Conservation (phyloP, 192 early-diverging fungal species). For the Spinellus fusiger region DNA sequence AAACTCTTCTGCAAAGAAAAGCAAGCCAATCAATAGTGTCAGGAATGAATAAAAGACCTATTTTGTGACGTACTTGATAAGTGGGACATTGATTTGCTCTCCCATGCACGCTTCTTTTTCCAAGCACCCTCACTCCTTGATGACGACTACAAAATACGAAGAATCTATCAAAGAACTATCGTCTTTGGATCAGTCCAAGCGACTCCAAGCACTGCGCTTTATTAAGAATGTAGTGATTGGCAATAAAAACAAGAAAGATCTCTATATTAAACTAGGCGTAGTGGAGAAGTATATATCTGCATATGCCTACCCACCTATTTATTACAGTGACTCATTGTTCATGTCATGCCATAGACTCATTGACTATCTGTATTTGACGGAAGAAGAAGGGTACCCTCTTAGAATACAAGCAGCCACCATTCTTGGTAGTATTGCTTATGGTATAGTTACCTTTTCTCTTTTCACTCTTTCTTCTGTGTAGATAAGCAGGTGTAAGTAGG, state of each 20-base stretch:
- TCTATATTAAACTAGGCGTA: constrained; percentile 59
- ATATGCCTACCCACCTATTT: background rate
- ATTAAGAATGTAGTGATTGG: constrained; percentile 85
- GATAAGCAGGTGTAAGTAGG: background rate
- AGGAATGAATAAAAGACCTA: too few relatives aligned
- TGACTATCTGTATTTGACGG: constrained; percentile 40
- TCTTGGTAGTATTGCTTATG: constrained; percentile 64
- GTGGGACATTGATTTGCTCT: too few relatives aligned
- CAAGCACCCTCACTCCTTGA: too few relatives aligned
- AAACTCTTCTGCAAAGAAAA: too few relatives aligned
- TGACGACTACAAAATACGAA: constrained; percentile 50
- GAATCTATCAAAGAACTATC: constrained; percentile 44
- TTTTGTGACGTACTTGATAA: too few relatives aligned
- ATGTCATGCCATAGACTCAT: constrained; percentile 41
- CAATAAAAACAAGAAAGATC: constrained; percentile 72
- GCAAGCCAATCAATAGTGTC: too few relatives aligned
- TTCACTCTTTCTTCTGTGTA: background rate
- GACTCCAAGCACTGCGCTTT: constrained; percentile 53
- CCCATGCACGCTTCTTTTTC: too few relatives aligned
- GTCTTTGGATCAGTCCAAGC: constrained; percentile 35
- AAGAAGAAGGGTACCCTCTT: constrained; percentile 32
- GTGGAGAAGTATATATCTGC: constrained; percentile 45
- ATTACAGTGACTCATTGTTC: too few relatives aligned
- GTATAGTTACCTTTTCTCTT: constrained; percentile 19
- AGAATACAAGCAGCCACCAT: constrained; percentile 62